Percentiles rank a stretch among this genome's conserved stretches.
Conservation (phyloP, 1,139 yeast genomes). For the Wickerhamiella pararugosa region DNA sequence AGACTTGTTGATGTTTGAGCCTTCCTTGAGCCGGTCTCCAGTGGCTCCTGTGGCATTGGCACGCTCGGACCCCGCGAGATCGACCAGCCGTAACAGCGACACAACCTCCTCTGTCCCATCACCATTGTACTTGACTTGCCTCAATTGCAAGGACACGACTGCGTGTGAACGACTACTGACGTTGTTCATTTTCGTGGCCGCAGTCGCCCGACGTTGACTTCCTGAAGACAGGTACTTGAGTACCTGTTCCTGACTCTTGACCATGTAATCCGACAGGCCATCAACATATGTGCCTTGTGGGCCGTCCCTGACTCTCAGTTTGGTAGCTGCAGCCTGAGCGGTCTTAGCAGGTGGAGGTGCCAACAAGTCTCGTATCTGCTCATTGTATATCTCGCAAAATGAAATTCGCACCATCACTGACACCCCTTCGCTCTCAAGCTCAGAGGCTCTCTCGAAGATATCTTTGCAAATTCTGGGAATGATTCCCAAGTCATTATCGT, state of each 20-base stretch:
- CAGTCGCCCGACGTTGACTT: constrained; percentile 42
- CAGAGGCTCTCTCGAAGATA: constrained; percentile 33
- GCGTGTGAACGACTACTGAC: constrained; percentile 68
- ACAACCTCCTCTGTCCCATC: constrained; percentile 34
- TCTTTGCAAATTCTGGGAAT: constrained; percentile 45
- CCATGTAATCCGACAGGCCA: constrained; percentile 35
- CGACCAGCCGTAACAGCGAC: constrained; percentile 56
- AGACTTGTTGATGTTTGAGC: constrained; percentile 59
- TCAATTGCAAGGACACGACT: constrained; percentile 45
- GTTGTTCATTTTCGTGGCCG: constrained; percentile 54
- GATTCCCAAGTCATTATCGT: constrained; percentile 36
- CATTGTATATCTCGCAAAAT: constrained; percentile 61
- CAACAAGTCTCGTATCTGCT: constrained; percentile 21
- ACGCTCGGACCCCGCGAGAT: constrained; percentile 72
- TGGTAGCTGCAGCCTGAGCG: constrained; percentile 17
- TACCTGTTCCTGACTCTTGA: constrained; percentile 36
- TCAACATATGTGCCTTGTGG: constrained; percentile 63
- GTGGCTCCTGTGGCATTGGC: constrained; percentile 47
- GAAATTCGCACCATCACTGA: constrained; percentile 37
- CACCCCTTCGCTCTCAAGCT: constrained; percentile 26
- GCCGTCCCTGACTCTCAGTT: constrained; percentile 41
- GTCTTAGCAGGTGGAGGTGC: not conserved
- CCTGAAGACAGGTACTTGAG: constrained; percentile 33
- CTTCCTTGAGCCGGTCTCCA: constrained; percentile 57
- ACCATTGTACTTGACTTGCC: constrained; percentile 37